Percentiles rank a stretch among this genome's conserved stretches.
These are phyloP conservation scores for Eucalyptus sp. DNA, from an alignment of 345 rosid species.

Conservation along the genomic window DNA sequence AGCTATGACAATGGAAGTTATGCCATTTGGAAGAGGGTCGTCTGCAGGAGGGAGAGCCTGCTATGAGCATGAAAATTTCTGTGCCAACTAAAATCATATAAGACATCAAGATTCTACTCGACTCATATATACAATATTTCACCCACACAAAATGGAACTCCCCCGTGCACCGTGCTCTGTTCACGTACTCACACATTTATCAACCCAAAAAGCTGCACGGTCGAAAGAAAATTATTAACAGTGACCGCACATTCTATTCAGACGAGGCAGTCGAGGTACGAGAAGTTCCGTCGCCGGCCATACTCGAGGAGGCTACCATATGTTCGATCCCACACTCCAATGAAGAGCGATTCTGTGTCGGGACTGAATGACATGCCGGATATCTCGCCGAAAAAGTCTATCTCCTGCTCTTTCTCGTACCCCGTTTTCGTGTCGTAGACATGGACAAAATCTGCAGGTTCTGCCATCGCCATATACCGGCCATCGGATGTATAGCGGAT, in stretches of 20 bases:
- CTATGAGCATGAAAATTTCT: background rate
- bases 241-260: constrained; percentile 1
- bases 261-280: constrained; percentile 50
- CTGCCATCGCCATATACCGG: constrained; percentile 57
- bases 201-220: background rate
- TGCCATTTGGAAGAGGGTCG: background rate
- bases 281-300: constrained; percentile 50
- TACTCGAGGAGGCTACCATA: constrained; percentile 83
- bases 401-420: constrained; percentile 62
- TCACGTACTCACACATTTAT: background rate
- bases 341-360: constrained; percentile 59
- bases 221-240: background rate
- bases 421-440: constrained; percentile 48
- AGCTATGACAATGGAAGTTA: background rate
- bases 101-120: background rate
- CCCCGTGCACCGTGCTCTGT: background rate
- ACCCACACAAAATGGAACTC: background rate
- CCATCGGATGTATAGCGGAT: constrained; percentile 62
- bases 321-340: constrained; percentile 84
- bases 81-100: background rate
- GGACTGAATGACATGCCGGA: constrained; percentile 80
- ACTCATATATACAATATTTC: background rate
- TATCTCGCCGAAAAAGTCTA: constrained; percentile 80
- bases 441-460: constrained; percentile 85
- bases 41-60: background rate